Conservation (phyloP, 371 early-diverging fungal species). For the Apophysomyces variabilis region DNA sequence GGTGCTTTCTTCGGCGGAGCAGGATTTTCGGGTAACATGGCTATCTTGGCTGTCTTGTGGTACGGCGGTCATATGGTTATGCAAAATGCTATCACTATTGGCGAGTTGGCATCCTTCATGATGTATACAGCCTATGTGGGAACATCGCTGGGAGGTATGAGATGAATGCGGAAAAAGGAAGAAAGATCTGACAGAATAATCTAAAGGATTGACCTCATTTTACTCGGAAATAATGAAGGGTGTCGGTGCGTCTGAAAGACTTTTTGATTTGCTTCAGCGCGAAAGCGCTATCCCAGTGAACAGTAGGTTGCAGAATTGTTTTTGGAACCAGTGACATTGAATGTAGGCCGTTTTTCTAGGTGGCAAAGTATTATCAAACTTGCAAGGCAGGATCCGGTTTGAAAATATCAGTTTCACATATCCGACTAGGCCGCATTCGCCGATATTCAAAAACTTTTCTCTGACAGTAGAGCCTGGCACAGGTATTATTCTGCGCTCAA, state of each 20-base stretch:
- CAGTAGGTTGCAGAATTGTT: conserved; percentile 18
- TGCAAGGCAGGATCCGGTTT: conserved; percentile 67
- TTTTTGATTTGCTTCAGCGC: conserved; percentile 72
- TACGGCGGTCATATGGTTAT: conserved; percentile 80
- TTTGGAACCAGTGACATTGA: background rate
- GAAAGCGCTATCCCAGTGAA: conserved; percentile 53
- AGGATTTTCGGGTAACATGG: conserved; percentile 78
- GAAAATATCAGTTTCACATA: conserved; percentile 73
- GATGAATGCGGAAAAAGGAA: background rate
- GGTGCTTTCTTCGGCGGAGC: conserved; percentile 80
- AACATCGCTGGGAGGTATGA: conserved; percentile 61
- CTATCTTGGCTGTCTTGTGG: conserved; percentile 76
- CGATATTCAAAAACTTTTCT: conserved; percentile 65
- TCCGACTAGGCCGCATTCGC: conserved; percentile 68
- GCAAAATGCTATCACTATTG: conserved; percentile 70
- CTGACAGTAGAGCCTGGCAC: conserved; percentile 72
- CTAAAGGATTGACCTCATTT: conserved; percentile 69
- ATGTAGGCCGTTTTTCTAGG: conserved; percentile 9
- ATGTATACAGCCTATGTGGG: conserved; percentile 86
- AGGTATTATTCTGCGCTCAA: conserved; percentile 16
- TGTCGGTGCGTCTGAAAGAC: conserved; percentile 73
- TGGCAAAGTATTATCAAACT: conserved; percentile 42
- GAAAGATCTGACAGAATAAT: too few relatives aligned
- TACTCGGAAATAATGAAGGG: conserved; percentile 88
- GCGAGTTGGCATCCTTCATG: conserved; percentile 83